Percentiles rank a stretch among this genome's conserved stretches.
Conservation (phyloP, 371 early-diverging fungal genomes). For the Lichtheimia corymbifera region DNA sequence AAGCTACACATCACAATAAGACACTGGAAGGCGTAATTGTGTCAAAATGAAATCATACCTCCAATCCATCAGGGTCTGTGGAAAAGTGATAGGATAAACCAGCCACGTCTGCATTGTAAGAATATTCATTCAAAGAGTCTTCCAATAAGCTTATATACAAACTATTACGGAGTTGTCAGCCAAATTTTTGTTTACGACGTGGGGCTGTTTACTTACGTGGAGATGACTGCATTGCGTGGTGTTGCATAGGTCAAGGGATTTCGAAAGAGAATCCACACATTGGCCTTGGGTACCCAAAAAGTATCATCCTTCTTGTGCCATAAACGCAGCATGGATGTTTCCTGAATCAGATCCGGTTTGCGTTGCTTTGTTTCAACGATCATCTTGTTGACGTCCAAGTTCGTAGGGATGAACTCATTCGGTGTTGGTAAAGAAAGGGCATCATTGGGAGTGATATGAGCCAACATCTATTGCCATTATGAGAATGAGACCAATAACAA, state of each 20-base stretch:
- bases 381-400: conserved; percentile 50
- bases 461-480: conserved; percentile 20
- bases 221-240: conserved; percentile 47
- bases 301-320: conserved; percentile 95
- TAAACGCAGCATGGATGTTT: conserved; percentile 66
- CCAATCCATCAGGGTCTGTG: conserved; percentile 61
- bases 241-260: conserved; percentile 60
- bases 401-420: conserved; percentile 85
- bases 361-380: conserved; percentile 34
- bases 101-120: conserved; percentile 87
- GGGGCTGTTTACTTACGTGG: conserved; percentile 25
- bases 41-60: conserved; percentile 25
- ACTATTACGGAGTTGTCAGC: conserved; percentile 14
- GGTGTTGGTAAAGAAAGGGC: conserved; percentile 72
- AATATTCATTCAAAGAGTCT: conserved; percentile 78
- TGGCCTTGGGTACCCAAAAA: conserved; percentile 81
- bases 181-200: no score
- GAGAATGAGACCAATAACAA: background rate
- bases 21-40: background rate
- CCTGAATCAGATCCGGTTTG: conserved; percentile 62
- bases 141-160: conserved; percentile 73
- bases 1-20: conserved; percentile 26
- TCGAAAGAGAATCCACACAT: conserved; percentile 49
- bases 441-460: conserved; percentile 41
- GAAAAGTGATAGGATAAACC: conserved; percentile 76